Percentiles rank a stretch among this genome's conserved stretches.
phyloP scores from a whole-genome alignment of 2,329 filamentous ascomycete species.

The Trichoderma sp. region DNA sequence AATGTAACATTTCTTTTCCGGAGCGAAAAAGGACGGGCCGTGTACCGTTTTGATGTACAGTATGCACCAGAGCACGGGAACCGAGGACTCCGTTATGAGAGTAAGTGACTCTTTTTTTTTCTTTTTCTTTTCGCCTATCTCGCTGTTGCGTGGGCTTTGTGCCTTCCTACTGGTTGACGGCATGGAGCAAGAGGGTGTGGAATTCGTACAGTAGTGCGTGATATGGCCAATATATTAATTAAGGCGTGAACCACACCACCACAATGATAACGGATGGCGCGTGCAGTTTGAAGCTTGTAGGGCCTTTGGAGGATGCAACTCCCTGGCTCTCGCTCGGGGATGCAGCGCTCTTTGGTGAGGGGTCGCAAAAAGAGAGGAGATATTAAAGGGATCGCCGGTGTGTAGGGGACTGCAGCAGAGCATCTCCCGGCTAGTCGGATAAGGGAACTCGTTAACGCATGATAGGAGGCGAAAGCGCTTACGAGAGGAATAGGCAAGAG shows the following conservation, averaged over 20 bases:
- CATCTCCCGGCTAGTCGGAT: conserved; percentile 9
- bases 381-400: not conserved
- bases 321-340: not conserved
- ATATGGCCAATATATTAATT: not conserved
- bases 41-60: not conserved
- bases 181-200: not conserved
- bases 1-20: conserved; percentile 25
- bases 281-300: not conserved
- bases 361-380: not conserved
- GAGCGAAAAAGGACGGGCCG: not conserved
- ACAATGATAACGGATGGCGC: not conserved
- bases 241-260: not conserved
- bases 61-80: not conserved
- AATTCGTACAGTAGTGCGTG: not conserved
- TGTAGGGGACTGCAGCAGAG: not conserved
- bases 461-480: not conserved
- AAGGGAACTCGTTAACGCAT: not conserved
- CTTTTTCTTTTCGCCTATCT: not conserved
- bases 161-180: not conserved
- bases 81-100: not conserved
- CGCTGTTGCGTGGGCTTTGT: not conserved
- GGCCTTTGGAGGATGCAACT: not conserved
- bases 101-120: no score
- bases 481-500: not conserved
- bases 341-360: conserved; percentile 1